Evolutionary conservation across 768 basidiomycete genomes (phyloP), one percentile per base, ranked within the genome.

Genomic region (Fomitopsis serialis): DNA sequence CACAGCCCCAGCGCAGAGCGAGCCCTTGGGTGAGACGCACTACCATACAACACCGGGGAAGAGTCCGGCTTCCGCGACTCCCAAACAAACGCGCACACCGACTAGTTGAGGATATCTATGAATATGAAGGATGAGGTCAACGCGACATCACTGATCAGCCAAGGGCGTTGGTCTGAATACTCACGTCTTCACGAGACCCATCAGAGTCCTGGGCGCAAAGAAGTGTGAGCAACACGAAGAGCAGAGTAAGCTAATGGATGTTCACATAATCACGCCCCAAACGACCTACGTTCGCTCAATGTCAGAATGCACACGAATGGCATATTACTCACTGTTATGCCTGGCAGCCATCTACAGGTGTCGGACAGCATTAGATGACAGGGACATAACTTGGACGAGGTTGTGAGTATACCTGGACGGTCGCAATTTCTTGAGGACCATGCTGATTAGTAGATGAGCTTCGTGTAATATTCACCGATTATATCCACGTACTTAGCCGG

Each of bases 31-130:
- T 11, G 12, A 13, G 3, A 23, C 48, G n/a, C n/a, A 86, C 86
- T 85, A 89, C 70, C 86, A 90, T 0, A 79, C 77, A 10, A 88
- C 82, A 23, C 86, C 86, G 11, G 87, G 86, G 65, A 85, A 89
- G 10, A 87, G 63, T 10, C 87, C 85, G 3, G 85, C 83, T 67
- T 89, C 87, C 0, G 82, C 77, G 2, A 84, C 62, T 3, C 87
- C 87, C 0, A 88, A 77, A 54, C 76, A 78, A 7, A 81, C 66
- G 10, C 84, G 77, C 10, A 72, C 73, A 19, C 75, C 83, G 12
- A 84, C 76, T 13, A 87, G 75, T 61, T 85, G 78, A 9, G 76
- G 76, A 60, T 82, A 87, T 23, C 85, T 86, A n/a, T 48, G 4
- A 42, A 17, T 17, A n/a, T n/a, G 40, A 23, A 13, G 5, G 12